Percentiles rank a stretch among this genome's conserved stretches.
Evolutionary conservation across 176 grass and related monocot species (phyloP).

Genomic region (Oryza meridionalis): DNA sequence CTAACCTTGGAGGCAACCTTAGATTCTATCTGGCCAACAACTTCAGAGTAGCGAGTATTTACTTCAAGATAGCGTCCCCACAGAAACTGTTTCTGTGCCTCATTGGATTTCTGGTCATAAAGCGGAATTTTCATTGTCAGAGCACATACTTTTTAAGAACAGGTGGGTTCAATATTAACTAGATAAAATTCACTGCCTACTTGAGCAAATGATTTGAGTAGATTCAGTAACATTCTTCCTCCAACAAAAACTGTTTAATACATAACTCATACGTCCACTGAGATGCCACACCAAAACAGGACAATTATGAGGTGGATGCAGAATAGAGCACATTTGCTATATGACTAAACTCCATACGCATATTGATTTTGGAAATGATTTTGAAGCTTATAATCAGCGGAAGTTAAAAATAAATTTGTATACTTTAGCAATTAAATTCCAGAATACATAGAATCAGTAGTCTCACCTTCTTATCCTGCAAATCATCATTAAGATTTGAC

Average conservation of each 20-base stretch:
- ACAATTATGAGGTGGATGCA: slow-evolving; percentile 18
- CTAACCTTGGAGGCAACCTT: slow-evolving; percentile 77
- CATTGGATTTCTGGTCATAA: slow-evolving; percentile 77
- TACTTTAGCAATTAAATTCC: slow-evolving; percentile 20
- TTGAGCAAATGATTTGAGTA: slow-evolving; percentile 12
- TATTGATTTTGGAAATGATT: slow-evolving; percentile 18
- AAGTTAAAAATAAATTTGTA: slow-evolving; percentile 12
- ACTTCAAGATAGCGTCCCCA: slow-evolving; percentile 66
- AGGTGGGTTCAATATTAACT: not conserved
- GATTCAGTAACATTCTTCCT: not conserved
- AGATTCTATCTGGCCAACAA: slow-evolving; percentile 71
- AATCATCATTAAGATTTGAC: slow-evolving; percentile 72
- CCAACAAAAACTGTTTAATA: not conserved
- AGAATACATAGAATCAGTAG: slow-evolving; percentile 17
- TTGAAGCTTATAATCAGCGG: slow-evolving; percentile 26
- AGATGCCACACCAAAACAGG: slow-evolving; percentile 39
- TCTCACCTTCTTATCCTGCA: slow-evolving; percentile 87
- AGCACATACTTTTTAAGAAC: slow-evolving; percentile 30
- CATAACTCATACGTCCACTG: not conserved
- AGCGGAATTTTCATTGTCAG: slow-evolving; percentile 26
- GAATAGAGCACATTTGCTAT: slow-evolving; percentile 14
- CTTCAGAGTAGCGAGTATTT: slow-evolving; percentile 71
- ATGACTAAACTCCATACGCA: slow-evolving; percentile 4
- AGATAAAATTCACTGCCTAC: not conserved
- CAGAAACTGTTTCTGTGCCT: slow-evolving; percentile 65